Base-by-base conservation (phyloP, 306 rosid genomes). In the Begonia masoniana region DNA sequence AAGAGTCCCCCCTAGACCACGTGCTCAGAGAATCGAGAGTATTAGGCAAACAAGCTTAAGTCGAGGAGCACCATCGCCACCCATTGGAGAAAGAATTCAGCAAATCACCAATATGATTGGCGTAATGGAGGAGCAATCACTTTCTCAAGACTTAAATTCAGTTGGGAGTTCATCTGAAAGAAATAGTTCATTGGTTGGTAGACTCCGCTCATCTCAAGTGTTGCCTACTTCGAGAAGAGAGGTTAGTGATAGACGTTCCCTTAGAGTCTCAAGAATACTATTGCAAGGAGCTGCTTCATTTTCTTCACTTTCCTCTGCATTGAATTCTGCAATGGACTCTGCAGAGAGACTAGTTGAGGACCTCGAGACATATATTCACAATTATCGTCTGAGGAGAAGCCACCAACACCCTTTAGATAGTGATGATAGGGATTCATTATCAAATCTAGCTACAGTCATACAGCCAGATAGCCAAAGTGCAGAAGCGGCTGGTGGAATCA, bases 341-440 rank as follows among this genome's bases (percentile, higher is more conserved):
- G 84, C 82, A 13, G 84, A 76, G 60, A 72, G 81, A 71, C 58
- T 83, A 54, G 79, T 73, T 41, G 81, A 77, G 65, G 84, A 74
- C 68, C 89, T 76, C 17, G 85, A 76, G 60, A 57, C 73, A 50
- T 74, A 74, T 68, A 62, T 78, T 56, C 68, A 58, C 62, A 56
- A 43, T 57, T 68, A 49, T 52, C 48, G 46, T 7, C 15, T 13
- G 8, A 49, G 68, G 64, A 71, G 76, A 68, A 59, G 55, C 72
- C 49, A 15, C 39, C 71, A 56, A 14, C 62, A 54, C 19, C 52
- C 68, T 59, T 51, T 41, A 47, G 52, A 45, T 47, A 51, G 46
- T 70, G 66, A 51, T 47, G 50, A 23, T 52, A 53, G 67, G 51
- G 76, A 42, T 67, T 24, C 76, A 19, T 59, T 68, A 43, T 52